Percentiles rank a stretch among this genome's conserved stretches.
phyloP scores from a whole-genome alignment of 2,329 filamentous ascomycete genomes.

The Fusarium pseudograminearum region DNA sequence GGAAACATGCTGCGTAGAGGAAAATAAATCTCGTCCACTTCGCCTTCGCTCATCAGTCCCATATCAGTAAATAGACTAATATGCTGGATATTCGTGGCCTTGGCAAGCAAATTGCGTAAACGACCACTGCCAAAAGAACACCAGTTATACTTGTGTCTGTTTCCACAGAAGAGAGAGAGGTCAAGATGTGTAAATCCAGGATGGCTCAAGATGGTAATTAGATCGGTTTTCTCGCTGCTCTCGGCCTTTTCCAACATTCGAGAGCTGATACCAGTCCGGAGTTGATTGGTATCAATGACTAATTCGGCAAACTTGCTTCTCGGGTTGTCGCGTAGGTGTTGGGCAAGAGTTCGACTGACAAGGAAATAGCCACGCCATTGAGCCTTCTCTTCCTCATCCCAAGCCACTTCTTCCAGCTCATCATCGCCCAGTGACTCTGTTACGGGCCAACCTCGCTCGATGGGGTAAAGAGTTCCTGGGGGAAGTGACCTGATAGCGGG shows the following conservation, averaged over 20 bases:
- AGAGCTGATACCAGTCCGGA: slow-evolving; percentile 50
- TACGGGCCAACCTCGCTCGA: slow-evolving; percentile 49
- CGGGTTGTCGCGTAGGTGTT: slow-evolving; percentile 25
- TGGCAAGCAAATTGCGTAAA: neutral
- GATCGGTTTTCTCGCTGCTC: slow-evolving; percentile 7
- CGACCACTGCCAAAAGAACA: neutral
- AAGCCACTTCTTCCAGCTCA: neutral
- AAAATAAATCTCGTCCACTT: neutral
- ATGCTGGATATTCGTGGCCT: neutral
- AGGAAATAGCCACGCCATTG: slow-evolving; percentile 50
- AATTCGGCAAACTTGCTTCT: slow-evolving; percentile 50
- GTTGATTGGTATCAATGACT: slow-evolving; percentile 49
- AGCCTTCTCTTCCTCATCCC: slow-evolving; percentile 16
- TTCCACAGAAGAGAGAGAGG: slow-evolving; percentile 7
- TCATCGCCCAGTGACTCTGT: neutral
- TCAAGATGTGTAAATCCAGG: slow-evolving; percentile 27
- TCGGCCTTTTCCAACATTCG: slow-evolving; percentile 10
- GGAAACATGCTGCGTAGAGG: slow-evolving; percentile 4
- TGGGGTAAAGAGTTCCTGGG: slow-evolving; percentile 55
- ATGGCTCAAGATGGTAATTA: slow-evolving; percentile 10
- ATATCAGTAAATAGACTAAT: slow-evolving; percentile 1
- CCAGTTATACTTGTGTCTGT: neutral
- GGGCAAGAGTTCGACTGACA: slow-evolving; percentile 46
- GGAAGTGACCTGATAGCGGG: neutral
- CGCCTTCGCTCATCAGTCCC: neutral